A percentile compares a stretch with the other conserved stretches of the same genome.
phyloP scores from a whole-genome alignment of 768 basidiomycete species.

The Tricholoma saponaceum region DNA sequence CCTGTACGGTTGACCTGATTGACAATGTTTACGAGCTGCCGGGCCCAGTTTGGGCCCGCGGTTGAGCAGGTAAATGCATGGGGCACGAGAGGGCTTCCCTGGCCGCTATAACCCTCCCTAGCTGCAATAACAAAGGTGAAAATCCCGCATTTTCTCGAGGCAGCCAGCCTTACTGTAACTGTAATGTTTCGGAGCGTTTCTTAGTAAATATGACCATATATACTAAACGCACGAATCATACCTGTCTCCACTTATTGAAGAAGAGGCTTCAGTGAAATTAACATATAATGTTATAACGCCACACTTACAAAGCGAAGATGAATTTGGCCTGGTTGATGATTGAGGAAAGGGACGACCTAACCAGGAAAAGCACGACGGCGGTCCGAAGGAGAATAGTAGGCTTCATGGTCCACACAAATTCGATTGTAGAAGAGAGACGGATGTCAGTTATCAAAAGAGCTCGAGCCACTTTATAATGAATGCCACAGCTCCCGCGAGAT shows the following conservation, averaged over 20 bases:
- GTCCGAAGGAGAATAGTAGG: not conserved
- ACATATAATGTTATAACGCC: no score
- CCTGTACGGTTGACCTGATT: slow-evolving; percentile 2
- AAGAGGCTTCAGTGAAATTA: not conserved
- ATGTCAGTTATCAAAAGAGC: no score
- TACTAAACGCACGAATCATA: not conserved
- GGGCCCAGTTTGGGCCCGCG: slow-evolving; percentile 20
- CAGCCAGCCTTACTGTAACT: slow-evolving; percentile 8
- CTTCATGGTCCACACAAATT: not conserved
- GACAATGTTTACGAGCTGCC: slow-evolving; percentile 13
- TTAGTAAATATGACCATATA: not conserved
- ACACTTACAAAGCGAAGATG: slow-evolving; percentile 14
- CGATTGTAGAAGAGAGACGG: no score
- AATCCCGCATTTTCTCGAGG: not conserved
- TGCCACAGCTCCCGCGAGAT: not conserved
- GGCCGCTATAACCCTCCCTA: slow-evolving; percentile 16
- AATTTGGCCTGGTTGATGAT: slow-evolving; percentile 10
- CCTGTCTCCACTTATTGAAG: slow-evolving; percentile 11
- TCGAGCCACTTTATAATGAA: no score
- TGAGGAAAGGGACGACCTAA: not conserved
- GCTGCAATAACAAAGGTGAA: slow-evolving; percentile 6
- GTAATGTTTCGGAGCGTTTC: not conserved
- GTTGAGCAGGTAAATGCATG: slow-evolving; percentile 13
- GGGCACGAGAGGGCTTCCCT: slow-evolving; percentile 14
- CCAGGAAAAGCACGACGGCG: not conserved